These are phyloP conservation scores for Tubosaeta sp. DNA, from an alignment of 768 basidiomycete species.

Conservation along the genomic window DNA sequence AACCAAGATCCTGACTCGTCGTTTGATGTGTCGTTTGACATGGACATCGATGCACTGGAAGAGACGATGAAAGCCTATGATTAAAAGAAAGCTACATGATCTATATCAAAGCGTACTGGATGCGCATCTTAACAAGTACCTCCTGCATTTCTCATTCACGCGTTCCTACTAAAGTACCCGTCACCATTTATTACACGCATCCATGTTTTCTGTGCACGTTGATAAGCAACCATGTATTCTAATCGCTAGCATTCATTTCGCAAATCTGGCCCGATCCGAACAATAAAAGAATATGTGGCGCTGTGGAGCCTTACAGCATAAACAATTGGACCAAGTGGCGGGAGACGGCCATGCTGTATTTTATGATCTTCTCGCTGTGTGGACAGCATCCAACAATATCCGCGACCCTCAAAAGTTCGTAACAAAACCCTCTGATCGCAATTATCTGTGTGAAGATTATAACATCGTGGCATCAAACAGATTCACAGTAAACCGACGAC, in stretches of 20 bases:
- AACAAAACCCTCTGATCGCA: too few relatives aligned
- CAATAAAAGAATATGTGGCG: not conserved
- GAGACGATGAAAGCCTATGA: slow-evolving; percentile 31
- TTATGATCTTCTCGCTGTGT: not conserved
- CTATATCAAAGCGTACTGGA: not conserved
- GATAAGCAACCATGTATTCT: not conserved
- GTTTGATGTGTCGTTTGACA: slow-evolving; percentile 29
- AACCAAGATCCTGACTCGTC: slow-evolving; percentile 26
- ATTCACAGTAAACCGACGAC: too few relatives aligned
- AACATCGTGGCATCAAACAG: too few relatives aligned
- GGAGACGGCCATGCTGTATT: not conserved
- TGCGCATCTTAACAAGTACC: not conserved
- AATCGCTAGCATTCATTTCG: not conserved
- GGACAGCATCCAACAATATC: too few relatives aligned
- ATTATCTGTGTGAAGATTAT: too few relatives aligned
- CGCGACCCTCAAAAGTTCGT: too few relatives aligned
- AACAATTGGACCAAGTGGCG: too few relatives aligned
- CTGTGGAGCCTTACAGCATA: not conserved
- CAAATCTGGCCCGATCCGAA: not conserved
- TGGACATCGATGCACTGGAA: slow-evolving; percentile 28
- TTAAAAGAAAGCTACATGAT: slow-evolving; percentile 1
- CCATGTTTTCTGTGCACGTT: slow-evolving; percentile 1
- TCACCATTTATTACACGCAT: slow-evolving; percentile 5
- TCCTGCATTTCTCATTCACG: not conserved
- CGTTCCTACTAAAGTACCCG: not conserved